Evolutionary conservation across 2,329 filamentous ascomycete species (phyloP).

Genomic region (Aspergillus viridinutans): DNA sequence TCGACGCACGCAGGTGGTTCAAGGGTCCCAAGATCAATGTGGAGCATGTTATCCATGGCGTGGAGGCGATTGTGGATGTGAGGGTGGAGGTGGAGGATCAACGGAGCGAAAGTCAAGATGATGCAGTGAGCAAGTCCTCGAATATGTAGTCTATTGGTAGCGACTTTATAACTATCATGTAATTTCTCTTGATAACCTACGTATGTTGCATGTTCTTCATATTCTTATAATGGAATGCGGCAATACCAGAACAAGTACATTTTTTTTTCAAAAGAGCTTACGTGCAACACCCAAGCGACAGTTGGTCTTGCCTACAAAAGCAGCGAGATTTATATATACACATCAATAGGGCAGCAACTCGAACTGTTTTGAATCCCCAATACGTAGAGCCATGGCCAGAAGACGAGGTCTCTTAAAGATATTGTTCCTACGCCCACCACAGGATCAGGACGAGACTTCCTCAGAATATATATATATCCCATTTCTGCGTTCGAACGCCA

Average conservation of each 20-base stretch:
- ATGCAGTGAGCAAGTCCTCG: background rate
- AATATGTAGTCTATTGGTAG: background rate
- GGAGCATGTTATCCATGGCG: slow-evolving; percentile 44
- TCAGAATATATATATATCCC: background rate
- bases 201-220: background rate
- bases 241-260: background rate
- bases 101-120: background rate
- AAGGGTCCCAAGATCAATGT: slow-evolving; percentile 67
- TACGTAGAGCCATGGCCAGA: background rate
- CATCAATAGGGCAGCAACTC: background rate
- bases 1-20: slow-evolving; percentile 65
- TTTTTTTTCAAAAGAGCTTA: background rate
- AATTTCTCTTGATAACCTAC: background rate
- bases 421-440: background rate
- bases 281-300: background rate
- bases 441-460: background rate
- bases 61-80: slow-evolving; percentile 22
- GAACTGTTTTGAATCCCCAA: background rate
- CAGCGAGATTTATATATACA: background rate
- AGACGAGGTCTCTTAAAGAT: background rate
- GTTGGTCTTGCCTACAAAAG: background rate
- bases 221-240: background rate
- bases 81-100: slow-evolving; percentile 15
- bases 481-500: background rate
- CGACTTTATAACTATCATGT: background rate